Base-by-base conservation (phyloP, 1,139 yeast species). In the Diutina catenulata region DNA sequence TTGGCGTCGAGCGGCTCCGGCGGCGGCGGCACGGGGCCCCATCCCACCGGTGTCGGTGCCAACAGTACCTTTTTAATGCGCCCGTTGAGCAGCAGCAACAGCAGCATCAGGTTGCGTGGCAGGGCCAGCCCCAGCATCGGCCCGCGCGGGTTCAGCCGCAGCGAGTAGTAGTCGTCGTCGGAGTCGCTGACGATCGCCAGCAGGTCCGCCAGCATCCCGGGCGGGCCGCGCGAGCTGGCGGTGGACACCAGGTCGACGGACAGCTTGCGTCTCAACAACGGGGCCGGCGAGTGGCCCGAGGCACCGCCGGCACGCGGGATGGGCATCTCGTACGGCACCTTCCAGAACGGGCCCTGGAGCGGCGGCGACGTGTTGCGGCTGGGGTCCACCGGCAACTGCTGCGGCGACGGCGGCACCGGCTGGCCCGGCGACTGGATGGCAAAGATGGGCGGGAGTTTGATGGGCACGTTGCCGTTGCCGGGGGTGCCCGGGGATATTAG, bases 281-380 rank as follows among this genome's bases (percentile, higher is more conserved):
- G 25, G 8, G 39, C 39, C 11, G 43, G 43, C 18, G 44, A 40
- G 15, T 43, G 39, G 14, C 36, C 22, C 22, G 31, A 33, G 37
- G 41, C 42, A 26, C 43, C 41, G 3, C 39, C 37, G 10, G 38
- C 33, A 22, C 22, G 35, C 4, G 41, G 39, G 11, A 51, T 52
- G 2, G 72, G 73, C 71, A 67, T 64, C 47, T 67, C 72, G 49
- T 67, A 67, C 22, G 73, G 73, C 8, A 67, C 73, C 47, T 65
- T 67, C 73, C 73, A 67, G 49, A 67, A 64, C 4, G 72, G 72
- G 13, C 69, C 72, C 42, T 60, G 67, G 29, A 65, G 58, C 32
- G 65, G 65, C 3, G 68, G 64, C 40, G 60, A 55, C 14, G 45
- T 33, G 25, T 43, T 33, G 48, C 53, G 28, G 45, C 46, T 32